Evolutionary conservation across 2,329 filamentous ascomycete genomes (phyloP), one percentile per base, ranked within the genome.

Genomic region (Fusarium solani-melongenae): DNA sequence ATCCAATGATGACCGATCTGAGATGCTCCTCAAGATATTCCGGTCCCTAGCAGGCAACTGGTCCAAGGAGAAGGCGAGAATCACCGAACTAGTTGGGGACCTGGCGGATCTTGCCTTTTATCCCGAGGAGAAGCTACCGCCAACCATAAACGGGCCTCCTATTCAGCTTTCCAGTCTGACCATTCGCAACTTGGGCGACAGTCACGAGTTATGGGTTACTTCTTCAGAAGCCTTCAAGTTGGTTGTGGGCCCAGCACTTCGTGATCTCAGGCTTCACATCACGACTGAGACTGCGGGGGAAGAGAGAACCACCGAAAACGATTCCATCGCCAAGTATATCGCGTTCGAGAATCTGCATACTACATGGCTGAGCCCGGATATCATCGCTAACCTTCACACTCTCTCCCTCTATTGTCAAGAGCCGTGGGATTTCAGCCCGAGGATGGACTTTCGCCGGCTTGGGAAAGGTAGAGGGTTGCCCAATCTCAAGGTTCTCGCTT

Each of bases 341-440:
- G 70, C 77, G 36, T 70, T 71, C 10, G 57, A 69, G 3, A 49
- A 17, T 4, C 8, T 81, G 0, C 71, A 74, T 0, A 44, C 20
- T 1, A 57, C 57, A 0, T 77, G 72, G 74, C 68, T 80, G 0
- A 31, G 34, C 3, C 64, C 70, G 0, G 11, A 62, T 0, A 20
- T 79, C 1, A 66, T 71, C 0, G 46, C 68, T 4, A 72, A 75
- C 7, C 60, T 83, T 3, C 74, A 70, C 4, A 79, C 82, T 6
- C 77, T 87, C 4, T 83, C 81, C 0, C 64, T 87, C 0, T 84
- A 79, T 62, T 76, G 77, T 3, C 69, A 66, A 2, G 67, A 80
- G 1, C 82, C 79, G 61, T 85, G 81, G 68, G 82, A 85, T 1
- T 83, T 78, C 69, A 79, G 75, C 5, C 83, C 83, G 0, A 79